Evolutionary conservation across 305 asterid species (phyloP).

Genomic region (Rubia tinctorum): DNA sequence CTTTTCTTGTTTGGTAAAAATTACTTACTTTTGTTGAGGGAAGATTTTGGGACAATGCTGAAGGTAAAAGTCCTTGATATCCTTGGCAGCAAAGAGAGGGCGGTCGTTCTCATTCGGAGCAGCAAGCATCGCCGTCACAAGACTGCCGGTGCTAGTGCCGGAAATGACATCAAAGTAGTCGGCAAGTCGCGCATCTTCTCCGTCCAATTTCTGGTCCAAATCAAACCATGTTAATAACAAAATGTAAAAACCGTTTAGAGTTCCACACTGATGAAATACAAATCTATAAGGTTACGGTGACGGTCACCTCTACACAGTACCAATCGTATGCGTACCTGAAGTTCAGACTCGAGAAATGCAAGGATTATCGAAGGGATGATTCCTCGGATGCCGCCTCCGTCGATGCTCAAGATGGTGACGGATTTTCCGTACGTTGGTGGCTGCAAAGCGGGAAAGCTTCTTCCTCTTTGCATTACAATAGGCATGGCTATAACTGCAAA

Average conservation of each 20-base stretch:
- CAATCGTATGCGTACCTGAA: constrained; percentile 40
- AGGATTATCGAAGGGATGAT: constrained; percentile 43
- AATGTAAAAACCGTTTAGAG: too few species aligned
- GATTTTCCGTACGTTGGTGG: constrained; percentile 26
- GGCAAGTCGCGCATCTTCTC: constrained; percentile 31
- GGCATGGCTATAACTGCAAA: not conserved
- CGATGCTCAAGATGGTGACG: constrained; percentile 35
- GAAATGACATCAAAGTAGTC: constrained; percentile 41
- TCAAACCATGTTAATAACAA: not conserved
- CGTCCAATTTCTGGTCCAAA: constrained; percentile 28
- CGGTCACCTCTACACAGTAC: too few species aligned
- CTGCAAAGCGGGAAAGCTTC: constrained; percentile 1
- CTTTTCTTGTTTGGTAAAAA: too few species aligned
- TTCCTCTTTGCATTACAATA: not conserved
- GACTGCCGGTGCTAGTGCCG: constrained; percentile 36
- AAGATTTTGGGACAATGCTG: constrained; percentile 34
- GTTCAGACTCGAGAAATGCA: constrained; percentile 34
- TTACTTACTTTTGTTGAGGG: constrained; percentile 25
- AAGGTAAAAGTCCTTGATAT: constrained; percentile 33
- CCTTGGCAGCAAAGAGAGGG: constrained; percentile 38
- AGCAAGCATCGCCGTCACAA: constrained; percentile 35
- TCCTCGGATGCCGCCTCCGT: constrained; percentile 50
- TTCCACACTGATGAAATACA: too few species aligned
- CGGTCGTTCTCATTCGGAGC: constrained; percentile 29
- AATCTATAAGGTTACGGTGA: too few species aligned